Evolutionary conservation across 2,329 filamentous ascomycete genomes (phyloP), one percentile per base, ranked within the genome.

Genomic region (Geosmithia putterillii): DNA sequence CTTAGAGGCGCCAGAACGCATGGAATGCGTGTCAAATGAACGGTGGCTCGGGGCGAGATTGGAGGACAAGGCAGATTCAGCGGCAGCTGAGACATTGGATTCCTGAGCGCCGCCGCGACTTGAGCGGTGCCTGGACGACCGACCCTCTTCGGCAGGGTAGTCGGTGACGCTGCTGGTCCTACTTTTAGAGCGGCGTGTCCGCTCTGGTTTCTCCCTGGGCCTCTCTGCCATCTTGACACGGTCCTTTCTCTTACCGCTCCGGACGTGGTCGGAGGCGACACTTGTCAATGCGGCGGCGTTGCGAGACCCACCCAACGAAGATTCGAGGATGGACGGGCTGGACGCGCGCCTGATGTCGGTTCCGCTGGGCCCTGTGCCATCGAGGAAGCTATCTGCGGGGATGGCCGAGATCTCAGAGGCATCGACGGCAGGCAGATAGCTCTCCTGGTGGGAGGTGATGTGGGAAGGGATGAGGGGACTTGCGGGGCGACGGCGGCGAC

Each of bases 401-500:
- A 79, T 79, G 71, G 85, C 61, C 69, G 90, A 96, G 41, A 96
- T 86, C 55, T 95, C 90, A 3, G 90, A 95, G 42, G 79, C 69
- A 51, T 77, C 78, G 12, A 76, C 71, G 28, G 10, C 28, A 28
- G 77, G 73, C 19, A 80, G 66, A 57, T 83, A 88, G 43, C 61
- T 77, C 57, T 65, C 74, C n/a, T n/a, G n/a, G 18, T 15, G 8
- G 10, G 28, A 14, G 28, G 10, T 32, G 28, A 32, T 32, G 28
- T 61, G 61, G 54, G 63, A 81, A 53, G 69, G 77, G 47, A 76
- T 81, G 56, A 74, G 74, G 60, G 64, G 90, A 49, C 72, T 95
- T 63, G 75, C 84, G 69, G 69, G 72, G 48, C 72, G 73, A 60
- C 72, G 80, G 57, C 72, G 68, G 49, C 70, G 66, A 45, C 63